Evolutionary conservation across 805 yeast species (phyloP).

Genomic region (Ogataea thermomethanolica): DNA sequence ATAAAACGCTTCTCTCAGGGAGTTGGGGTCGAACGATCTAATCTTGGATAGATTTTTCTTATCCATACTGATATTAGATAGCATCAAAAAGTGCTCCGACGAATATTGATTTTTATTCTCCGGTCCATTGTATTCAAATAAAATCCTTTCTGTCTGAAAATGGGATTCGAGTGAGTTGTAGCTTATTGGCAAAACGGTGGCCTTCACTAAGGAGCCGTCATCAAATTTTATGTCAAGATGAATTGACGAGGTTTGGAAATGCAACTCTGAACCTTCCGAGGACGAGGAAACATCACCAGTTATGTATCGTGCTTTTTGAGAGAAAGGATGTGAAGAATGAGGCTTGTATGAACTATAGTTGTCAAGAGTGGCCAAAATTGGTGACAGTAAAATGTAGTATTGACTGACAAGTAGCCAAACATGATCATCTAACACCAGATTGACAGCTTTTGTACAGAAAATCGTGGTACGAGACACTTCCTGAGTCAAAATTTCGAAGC

Average conservation of each 20-base stretch:
- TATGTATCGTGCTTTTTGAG: not conserved
- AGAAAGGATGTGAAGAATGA: not conserved
- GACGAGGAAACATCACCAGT: not conserved
- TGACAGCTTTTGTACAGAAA: slow-evolving; percentile 42
- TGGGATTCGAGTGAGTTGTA: slow-evolving; percentile 35
- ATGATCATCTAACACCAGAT: slow-evolving; percentile 18
- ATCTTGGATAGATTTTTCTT: slow-evolving; percentile 9
- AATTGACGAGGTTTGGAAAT: slow-evolving; percentile 40
- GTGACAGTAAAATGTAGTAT: slow-evolving; percentile 13
- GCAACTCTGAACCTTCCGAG: slow-evolving; percentile 22
- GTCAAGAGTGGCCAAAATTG: slow-evolving; percentile 13
- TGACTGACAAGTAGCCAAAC: slow-evolving; percentile 4
- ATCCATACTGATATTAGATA: slow-evolving; percentile 23
- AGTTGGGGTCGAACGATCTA: slow-evolving; percentile 25
- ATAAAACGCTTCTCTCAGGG: slow-evolving; percentile 28
- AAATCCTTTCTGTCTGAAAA: slow-evolving; percentile 35
- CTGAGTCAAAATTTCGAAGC: slow-evolving; percentile 45
- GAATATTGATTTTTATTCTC: slow-evolving; percentile 2
- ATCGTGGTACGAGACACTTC: slow-evolving; percentile 34
- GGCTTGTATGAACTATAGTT: not conserved
- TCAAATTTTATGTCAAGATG: slow-evolving; percentile 26
- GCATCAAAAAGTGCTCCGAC: slow-evolving; percentile 19
- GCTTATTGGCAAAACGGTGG: slow-evolving; percentile 42
- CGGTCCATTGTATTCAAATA: slow-evolving; percentile 19
- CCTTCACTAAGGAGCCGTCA: slow-evolving; percentile 19